These are phyloP conservation scores for Picochlorum sp. DNA, from an alignment of 139 green algal species.

Conservation along the genomic window DNA sequence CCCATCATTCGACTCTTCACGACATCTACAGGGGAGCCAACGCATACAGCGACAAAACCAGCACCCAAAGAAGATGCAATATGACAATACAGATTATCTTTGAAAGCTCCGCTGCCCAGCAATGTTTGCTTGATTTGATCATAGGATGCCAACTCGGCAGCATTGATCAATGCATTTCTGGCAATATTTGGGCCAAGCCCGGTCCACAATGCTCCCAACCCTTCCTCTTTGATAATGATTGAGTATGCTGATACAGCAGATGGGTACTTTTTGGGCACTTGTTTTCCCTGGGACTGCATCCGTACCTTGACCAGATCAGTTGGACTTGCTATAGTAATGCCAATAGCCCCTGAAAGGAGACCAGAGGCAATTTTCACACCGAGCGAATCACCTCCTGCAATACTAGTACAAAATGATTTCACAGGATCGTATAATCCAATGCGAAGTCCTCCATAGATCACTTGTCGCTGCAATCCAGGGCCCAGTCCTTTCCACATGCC, in stretches of 20 bases:
- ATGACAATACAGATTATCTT: constrained; percentile 73
- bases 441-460: constrained; percentile 88
- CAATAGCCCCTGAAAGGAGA: constrained; percentile 82
- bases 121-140: constrained; percentile 84
- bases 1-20: constrained; percentile 94
- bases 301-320: constrained; percentile 97
- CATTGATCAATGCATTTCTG: constrained; percentile 96
- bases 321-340: constrained; percentile 77
- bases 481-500: constrained; percentile 92
- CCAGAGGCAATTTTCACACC: constrained; percentile 87
- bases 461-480: constrained; percentile 89
- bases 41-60: constrained; percentile 87
- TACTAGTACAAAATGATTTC: constrained; percentile 74
- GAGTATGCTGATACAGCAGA: constrained; percentile 78
- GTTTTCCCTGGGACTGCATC: constrained; percentile 89
- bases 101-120: constrained; percentile 42
- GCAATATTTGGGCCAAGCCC: constrained; percentile 92
- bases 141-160: constrained; percentile 91
- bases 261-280: constrained; percentile 71
- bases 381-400: constrained; percentile 67
- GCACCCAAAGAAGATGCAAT: constrained; percentile 74
- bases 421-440: constrained; percentile 98
- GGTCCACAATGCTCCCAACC: constrained; percentile 83
- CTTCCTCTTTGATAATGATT: constrained; percentile 90
- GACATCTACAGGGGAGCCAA: constrained; percentile 96